Conservation (phyloP, 202 grass and related monocot genomes). For the Zoysia matrella region DNA sequence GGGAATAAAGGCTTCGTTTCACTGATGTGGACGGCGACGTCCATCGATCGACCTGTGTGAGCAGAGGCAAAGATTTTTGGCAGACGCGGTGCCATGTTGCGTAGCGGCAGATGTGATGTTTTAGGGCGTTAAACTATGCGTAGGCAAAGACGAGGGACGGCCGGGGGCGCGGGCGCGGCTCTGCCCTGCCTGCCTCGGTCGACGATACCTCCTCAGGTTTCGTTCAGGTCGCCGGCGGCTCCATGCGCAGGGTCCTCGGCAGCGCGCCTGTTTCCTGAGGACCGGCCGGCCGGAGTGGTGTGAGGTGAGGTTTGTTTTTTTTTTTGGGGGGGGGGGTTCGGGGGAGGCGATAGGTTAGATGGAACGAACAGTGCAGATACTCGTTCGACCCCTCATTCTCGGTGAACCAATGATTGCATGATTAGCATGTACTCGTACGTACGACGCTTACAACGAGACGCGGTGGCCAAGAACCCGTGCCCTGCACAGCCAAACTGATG, state of each 20-base stretch:
- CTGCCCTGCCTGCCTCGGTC: conserved; percentile 22
- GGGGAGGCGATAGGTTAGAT: no score
- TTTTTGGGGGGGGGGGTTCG: no score
- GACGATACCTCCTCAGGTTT: not conserved
- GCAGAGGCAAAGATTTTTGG: conserved; percentile 52
- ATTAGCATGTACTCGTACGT: no score
- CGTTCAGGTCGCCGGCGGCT: not conserved
- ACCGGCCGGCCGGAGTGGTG: no score
- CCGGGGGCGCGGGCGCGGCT: not conserved
- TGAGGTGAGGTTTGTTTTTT: no score
- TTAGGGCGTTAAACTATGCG: conserved; percentile 37
- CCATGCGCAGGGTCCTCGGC: not conserved
- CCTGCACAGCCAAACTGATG: not conserved
- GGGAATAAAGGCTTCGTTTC: conserved; percentile 38
- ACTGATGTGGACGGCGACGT: conserved; percentile 48
- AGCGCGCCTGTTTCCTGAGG: not conserved
- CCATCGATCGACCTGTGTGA: conserved; percentile 42
- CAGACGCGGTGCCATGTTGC: conserved; percentile 20
- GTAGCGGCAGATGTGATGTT: conserved; percentile 50
- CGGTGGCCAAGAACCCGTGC: not conserved
- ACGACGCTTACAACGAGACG: not conserved
- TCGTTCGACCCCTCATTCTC: no score
- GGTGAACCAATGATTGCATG: not conserved
- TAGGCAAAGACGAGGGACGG: not conserved
- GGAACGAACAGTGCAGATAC: no score